Conservation (phyloP, 192 early-diverging fungal species). For the Entomortierella lignicola region DNA sequence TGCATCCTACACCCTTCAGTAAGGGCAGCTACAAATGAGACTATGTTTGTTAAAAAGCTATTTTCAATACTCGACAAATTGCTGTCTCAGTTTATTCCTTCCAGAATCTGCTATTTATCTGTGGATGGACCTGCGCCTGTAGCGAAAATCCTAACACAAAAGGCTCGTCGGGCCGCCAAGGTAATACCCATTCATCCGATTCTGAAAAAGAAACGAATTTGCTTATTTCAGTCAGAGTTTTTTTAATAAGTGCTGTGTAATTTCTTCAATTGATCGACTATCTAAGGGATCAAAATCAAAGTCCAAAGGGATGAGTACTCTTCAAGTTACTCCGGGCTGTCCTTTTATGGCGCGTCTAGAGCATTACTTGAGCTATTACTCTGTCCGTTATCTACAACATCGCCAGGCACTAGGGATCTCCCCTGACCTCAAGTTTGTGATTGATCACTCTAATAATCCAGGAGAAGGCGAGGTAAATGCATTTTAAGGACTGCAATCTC, state of each 20-base stretch:
- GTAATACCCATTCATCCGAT: not conserved
- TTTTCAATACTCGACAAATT: slow-evolving; percentile 38
- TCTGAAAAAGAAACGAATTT: not conserved
- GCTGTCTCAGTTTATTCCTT: slow-evolving; percentile 33
- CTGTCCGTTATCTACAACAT: slow-evolving; percentile 46
- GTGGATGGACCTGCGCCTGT: slow-evolving; percentile 52
- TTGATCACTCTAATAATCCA: slow-evolving; percentile 52
- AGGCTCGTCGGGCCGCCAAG: slow-evolving; percentile 35
- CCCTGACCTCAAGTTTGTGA: slow-evolving; percentile 54
- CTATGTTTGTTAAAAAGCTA: slow-evolving; percentile 43
- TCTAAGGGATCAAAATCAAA: slow-evolving; percentile 16
- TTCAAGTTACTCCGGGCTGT: slow-evolving; percentile 51
- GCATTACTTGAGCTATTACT: slow-evolving; percentile 49
- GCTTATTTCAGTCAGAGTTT: too few relatives aligned
- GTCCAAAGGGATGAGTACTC: slow-evolving; percentile 30
- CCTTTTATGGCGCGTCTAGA: slow-evolving; percentile 52
- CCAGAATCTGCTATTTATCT: slow-evolving; percentile 48
- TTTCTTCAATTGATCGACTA: not conserved
- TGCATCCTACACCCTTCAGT: slow-evolving; percentile 45
- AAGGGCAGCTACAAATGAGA: slow-evolving; percentile 42
- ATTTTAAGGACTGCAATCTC: too few relatives aligned
- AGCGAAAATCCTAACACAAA: slow-evolving; percentile 46
- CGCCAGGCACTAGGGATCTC: slow-evolving; percentile 32
- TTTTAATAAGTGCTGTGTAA: not conserved
- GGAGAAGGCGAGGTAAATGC: slow-evolving; percentile 56